A percentile compares a stretch with the other conserved stretches of the same genome.
phyloP scores from a whole-genome alignment of 2,329 filamentous ascomycete genomes.

The Scolecobasidium constrictum region DNA sequence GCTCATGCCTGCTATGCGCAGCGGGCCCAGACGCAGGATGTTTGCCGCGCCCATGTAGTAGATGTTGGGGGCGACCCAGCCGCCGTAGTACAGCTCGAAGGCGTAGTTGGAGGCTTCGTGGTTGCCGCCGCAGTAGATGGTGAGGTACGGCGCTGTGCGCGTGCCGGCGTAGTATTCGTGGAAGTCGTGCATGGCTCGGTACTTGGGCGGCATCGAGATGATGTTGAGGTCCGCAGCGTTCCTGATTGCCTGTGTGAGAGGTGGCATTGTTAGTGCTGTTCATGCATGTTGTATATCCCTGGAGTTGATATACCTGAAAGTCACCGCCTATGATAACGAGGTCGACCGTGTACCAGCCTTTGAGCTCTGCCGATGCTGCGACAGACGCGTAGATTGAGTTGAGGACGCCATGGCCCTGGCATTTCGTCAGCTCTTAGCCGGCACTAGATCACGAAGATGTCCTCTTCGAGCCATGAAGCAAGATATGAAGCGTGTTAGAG shows the following conservation, averaged over 20 bases:
- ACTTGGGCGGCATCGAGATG: constrained; percentile 85
- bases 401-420: constrained; percentile 78
- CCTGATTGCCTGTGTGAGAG: constrained; percentile 55
- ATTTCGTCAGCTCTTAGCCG: neutral
- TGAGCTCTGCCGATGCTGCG: constrained; percentile 53
- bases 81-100: constrained; percentile 89
- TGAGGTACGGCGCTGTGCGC: constrained; percentile 71
- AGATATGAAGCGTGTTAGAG: too few relatives aligned
- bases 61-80: constrained; percentile 94
- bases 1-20: constrained; percentile 81
- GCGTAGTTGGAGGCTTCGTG: constrained; percentile 88
- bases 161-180: constrained; percentile 83
- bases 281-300: neutral
- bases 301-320: constrained; percentile 81
- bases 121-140: constrained; percentile 87
- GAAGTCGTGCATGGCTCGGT: constrained; percentile 81
- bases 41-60: constrained; percentile 95
- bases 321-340: constrained; percentile 91
- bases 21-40: constrained; percentile 68
- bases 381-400: constrained; percentile 84
- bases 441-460: too few relatives aligned
- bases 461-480: too few relatives aligned
- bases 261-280: too few relatives aligned
- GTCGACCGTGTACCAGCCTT: constrained; percentile 74
- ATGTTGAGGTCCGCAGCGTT: constrained; percentile 80